Base-by-base conservation (phyloP, 2,329 filamentous ascomycete species). In the Calonectria naviculata region DNA sequence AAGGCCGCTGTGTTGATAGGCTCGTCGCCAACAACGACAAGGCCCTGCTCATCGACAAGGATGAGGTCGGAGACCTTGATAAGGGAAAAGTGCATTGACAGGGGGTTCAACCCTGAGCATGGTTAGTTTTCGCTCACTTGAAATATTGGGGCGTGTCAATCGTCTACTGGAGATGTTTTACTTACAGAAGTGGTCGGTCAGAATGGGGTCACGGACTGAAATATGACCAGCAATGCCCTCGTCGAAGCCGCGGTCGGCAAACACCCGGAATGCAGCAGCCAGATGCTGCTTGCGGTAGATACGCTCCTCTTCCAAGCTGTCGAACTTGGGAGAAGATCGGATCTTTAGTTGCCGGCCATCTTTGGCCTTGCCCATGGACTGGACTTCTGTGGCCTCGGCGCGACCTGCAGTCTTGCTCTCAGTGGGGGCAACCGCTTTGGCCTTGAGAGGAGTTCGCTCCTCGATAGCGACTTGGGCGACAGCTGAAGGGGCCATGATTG, bases 11-110 rank as follows among this genome's bases (percentile, higher is more conserved):
- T 88, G 80, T 94, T 94, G 56, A 88, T 87, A 3, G 92, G 89
- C 68, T 83, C 85, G 76, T 92, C 92, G 1, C 92, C 92, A 19
- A 90, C 91, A 6, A 93, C 87, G 12, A 92, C 86, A 19, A 88
- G 87, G n/a, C 92, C 92, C 13, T 83, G 81, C 54, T 78, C 78
- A 68, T 86, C 85, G 73, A 93, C 88, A 6, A 93, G 84, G 49
- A 94, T 87, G 89, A 94, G 91, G 80, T 94, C 92, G 7, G 87
- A 88, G 0, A 91, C 91, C 71, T 89, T 90, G 71, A 94, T 85
- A 74, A 92, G 84, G 28, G 88, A 91, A 78, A 93, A 94, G 81
- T 94, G 92, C 62, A 86, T 87, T 7, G 61, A 47, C 4, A 28
- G 21, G 6, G 61, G 42, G 17, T 60, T 60, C 0, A 41, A 21